Base-by-base conservation (phyloP, 176 grass and related monocot species). In the Paspalum vaginatum region DNA sequence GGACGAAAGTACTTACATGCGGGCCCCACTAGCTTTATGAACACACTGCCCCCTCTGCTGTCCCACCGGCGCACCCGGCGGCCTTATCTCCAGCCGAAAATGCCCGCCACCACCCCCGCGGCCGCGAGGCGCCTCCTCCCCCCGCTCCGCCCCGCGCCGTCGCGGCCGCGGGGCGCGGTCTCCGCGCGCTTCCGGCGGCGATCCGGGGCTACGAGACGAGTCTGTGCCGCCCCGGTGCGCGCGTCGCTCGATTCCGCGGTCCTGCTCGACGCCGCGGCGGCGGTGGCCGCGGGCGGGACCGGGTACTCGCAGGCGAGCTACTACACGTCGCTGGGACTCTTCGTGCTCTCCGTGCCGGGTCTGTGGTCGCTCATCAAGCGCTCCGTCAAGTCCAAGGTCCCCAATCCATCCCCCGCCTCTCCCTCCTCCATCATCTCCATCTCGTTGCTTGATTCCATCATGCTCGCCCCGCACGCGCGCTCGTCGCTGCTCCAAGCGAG, bases 321-420 rank as follows among this genome's bases (percentile, higher is more conserved):
- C 87, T 98, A 95, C 78, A 98, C 95, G 6, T 98, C 95, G 9
- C 80, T 98, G 70, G 95, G 95, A 47, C 92, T 98, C 32, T 98
- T 98, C 75, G 95, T 98, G n/a, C 93, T 98, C 37, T 98, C 95
- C 8, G 95, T 98, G 1, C 95, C 95, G 42, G 95, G 95, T 9
- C 70, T 98, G 47, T 98, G 95, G 95, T 98, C 95, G 20, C 95
- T 98, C 65, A 98, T 98, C 62, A 98, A 98, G 75, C 95, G 92
- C 86, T 98, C 95, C 51, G 95, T 98, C 85, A 98, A 98, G 81
- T 98, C 95, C 79, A 98, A 98, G 95, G 95, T 98, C 9, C n/a
- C n/a, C n/a, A n/a, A n/a, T n/a, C n/a, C n/a, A n/a, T n/a, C n/a
- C 53, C 72, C 27, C 40, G 1, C 14, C 24, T 14, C n/a, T n/a